Percentiles rank a stretch among this genome's conserved stretches.
Evolutionary conservation across 2,329 filamentous ascomycete genomes (phyloP).

Genomic region (Stagonosporopsis chrysanthemi): DNA sequence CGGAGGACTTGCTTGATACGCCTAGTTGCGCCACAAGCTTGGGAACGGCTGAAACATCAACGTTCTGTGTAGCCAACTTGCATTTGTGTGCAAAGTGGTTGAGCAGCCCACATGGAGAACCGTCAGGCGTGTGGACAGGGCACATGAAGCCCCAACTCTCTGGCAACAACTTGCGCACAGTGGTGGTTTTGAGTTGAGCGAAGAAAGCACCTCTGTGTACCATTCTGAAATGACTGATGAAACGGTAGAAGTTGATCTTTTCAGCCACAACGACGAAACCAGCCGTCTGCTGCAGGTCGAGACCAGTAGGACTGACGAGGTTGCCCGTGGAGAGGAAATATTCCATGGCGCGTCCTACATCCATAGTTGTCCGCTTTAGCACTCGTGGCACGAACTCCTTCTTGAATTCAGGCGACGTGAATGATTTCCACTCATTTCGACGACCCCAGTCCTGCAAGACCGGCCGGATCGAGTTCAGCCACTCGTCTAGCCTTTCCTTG

Average conservation of each 20-base stretch:
- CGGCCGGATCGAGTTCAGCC: constrained; percentile 71
- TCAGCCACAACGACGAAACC: constrained; percentile 97
- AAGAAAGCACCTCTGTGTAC: constrained; percentile 99
- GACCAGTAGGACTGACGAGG: constrained; percentile 84
- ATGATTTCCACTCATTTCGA: constrained; percentile 62
- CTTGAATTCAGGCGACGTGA: constrained; percentile 76
- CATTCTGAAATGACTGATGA: constrained; percentile 99
- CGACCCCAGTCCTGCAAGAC: constrained; percentile 63
- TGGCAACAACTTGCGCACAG: constrained; percentile 91
- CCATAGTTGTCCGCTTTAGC: constrained; percentile 83
- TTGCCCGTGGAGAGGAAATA: constrained; percentile 98
- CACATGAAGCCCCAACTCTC: constrained; percentile 99
- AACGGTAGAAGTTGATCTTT: constrained; percentile 98
- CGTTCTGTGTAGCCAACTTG: constrained; percentile 77
- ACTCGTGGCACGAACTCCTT: constrained; percentile 82
- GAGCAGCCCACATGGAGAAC: constrained; percentile 89
- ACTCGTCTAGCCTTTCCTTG: constrained; percentile 93
- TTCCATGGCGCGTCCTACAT: constrained; percentile 84
- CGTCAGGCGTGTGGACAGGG: constrained; percentile 96
- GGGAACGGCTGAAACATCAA: constrained; percentile 79
- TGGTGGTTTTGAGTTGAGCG: constrained; percentile 95
- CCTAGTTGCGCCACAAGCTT: constrained; percentile 80
- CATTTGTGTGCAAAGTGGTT: constrained; percentile 98
- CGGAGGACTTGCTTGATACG: constrained; percentile 76
- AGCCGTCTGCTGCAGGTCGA: constrained; percentile 93